phyloP scores from a whole-genome alignment of 2,329 filamentous ascomycete species.

The Canariomyces notabilis region DNA sequence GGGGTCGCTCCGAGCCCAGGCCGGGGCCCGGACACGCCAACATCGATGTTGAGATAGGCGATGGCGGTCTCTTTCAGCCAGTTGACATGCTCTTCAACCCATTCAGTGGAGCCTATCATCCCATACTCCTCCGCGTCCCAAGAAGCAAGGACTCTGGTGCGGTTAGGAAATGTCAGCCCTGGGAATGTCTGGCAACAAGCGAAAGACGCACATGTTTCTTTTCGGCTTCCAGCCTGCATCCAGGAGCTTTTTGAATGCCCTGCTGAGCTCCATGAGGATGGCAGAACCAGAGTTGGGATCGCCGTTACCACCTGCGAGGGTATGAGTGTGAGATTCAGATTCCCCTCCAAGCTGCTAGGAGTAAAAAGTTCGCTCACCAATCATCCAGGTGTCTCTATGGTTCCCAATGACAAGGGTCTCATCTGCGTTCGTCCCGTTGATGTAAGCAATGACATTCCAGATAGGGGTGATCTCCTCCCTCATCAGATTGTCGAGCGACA shows the following conservation, averaged over 20 bases:
- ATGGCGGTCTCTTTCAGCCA: constrained; percentile 66
- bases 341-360: too few relatives aligned
- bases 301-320: constrained; percentile 61
- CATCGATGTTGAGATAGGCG: constrained; percentile 87
- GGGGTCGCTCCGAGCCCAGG: constrained; percentile 9
- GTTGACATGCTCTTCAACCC: constrained; percentile 78
- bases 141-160: constrained; percentile 71
- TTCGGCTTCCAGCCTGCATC: constrained; percentile 79
- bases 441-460: constrained; percentile 83
- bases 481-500: constrained; percentile 81
- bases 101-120: constrained; percentile 86
- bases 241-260: constrained; percentile 75
- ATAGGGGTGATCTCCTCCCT: constrained; percentile 76
- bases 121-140: constrained; percentile 96
- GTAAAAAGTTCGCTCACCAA: constrained; percentile 33
- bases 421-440: constrained; percentile 73
- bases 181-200: neutral
- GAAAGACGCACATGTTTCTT: constrained; percentile 60
- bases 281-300: constrained; percentile 85
- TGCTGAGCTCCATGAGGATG: constrained; percentile 80
- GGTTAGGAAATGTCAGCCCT: neutral
- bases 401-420: constrained; percentile 85
- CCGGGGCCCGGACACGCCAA: constrained; percentile 62
- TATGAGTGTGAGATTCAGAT: neutral
- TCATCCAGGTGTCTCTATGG: constrained; percentile 91